These are phyloP conservation scores for Jimgerdemannia lactiflua DNA, from an alignment of 192 early-diverging fungal species.

Conservation along the genomic window DNA sequence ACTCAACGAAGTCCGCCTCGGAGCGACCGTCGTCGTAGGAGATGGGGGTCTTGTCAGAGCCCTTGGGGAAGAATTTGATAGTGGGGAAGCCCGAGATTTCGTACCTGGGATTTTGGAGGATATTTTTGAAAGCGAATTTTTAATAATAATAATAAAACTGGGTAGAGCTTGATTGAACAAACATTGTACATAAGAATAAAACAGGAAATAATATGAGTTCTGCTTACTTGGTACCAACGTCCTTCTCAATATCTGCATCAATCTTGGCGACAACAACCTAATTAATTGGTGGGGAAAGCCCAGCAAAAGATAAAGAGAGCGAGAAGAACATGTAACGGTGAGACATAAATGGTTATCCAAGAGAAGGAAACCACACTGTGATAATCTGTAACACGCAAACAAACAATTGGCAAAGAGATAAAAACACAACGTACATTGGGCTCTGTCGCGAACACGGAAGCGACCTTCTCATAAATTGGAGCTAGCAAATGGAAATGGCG, in stretches of 20 bases:
- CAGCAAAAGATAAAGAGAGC: no score
- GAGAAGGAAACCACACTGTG: no score
- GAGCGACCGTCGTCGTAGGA: slow-evolving; percentile 73
- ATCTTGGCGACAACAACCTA: slow-evolving; percentile 80
- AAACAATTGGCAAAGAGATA: no score
- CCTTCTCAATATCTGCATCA: slow-evolving; percentile 71
- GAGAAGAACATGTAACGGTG: no score
- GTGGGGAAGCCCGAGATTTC: slow-evolving; percentile 86
- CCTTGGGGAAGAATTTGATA: slow-evolving; percentile 79
- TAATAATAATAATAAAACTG: no score
- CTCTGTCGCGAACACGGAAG: slow-evolving; percentile 74
- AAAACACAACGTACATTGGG: slow-evolving; percentile 47
- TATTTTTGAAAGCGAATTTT: no score
- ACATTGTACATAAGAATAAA: no score
- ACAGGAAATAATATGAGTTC: neutral
- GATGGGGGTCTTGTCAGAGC: slow-evolving; percentile 53
- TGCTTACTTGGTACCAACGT: slow-evolving; percentile 57
- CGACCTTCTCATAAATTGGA: slow-evolving; percentile 91
- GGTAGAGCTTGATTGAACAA: neutral
- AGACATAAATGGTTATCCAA: no score
- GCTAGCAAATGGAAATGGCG: slow-evolving; percentile 36
- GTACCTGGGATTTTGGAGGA: no score
- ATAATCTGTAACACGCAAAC: no score
- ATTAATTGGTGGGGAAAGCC: no score
- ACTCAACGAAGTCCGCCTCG: slow-evolving; percentile 72